These are phyloP conservation scores for Platismatia glauca DNA, from an alignment of 495 filamentous ascomycete species.

Conservation along the genomic window DNA sequence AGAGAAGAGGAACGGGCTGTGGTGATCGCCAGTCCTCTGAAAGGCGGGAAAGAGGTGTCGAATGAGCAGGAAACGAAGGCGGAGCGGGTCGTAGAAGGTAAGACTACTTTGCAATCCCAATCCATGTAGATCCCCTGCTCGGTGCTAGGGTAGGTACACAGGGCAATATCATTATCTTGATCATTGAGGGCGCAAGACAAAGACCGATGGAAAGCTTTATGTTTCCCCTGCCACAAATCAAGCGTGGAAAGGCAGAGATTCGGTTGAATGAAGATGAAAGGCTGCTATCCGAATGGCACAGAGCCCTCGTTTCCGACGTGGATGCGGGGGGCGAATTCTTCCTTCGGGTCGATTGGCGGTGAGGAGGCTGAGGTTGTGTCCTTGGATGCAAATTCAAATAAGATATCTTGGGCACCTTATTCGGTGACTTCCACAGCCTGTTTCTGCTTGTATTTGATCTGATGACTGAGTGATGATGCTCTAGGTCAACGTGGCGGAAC, in stretches of 20 bases:
- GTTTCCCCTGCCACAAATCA: neutral
- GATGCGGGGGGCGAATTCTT: slow-evolving; percentile 50
- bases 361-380: slow-evolving; percentile 60
- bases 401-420: neutral
- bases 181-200: slow-evolving; percentile 55
- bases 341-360: slow-evolving; percentile 55
- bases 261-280: slow-evolving; percentile 65
- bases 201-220: slow-evolving; percentile 34
- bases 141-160: slow-evolving; percentile 56
- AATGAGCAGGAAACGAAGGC: slow-evolving; percentile 49
- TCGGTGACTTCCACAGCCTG: neutral
- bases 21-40: slow-evolving; percentile 60
- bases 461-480: neutral
- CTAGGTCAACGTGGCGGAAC: neutral
- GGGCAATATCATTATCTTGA: slow-evolving; percentile 60
- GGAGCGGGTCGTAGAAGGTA: slow-evolving; percentile 44
- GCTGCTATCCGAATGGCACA: slow-evolving; percentile 49
- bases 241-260: slow-evolving; percentile 33
- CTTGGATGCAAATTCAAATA: slow-evolving; percentile 40
- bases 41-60: slow-evolving; percentile 51
- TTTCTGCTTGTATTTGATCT: neutral
- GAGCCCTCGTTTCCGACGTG: neutral
- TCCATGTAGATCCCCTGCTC: slow-evolving; percentile 76
- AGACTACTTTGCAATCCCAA: no score
- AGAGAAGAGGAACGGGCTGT: slow-evolving; percentile 56